phyloP scores from a whole-genome alignment of 2,329 filamentous ascomycete species.

The Talaromyces sp. region DNA sequence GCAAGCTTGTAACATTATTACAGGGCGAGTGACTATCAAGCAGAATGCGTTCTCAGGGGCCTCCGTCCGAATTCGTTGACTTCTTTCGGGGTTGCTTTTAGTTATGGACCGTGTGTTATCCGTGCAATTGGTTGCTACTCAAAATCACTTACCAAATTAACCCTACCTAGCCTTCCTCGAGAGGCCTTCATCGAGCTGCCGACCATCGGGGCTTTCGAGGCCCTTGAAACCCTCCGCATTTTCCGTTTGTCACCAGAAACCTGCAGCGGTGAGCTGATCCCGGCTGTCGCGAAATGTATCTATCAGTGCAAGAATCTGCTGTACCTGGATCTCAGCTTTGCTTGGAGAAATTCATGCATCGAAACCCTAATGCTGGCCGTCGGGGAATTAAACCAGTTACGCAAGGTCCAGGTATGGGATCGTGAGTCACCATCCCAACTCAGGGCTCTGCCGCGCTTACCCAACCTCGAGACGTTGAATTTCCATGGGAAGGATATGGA shows the following conservation, averaged over 20 bases:
- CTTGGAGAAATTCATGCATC: too few species aligned
- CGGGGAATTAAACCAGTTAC: slow-evolving; percentile 23
- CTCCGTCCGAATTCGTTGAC: slow-evolving; percentile 56
- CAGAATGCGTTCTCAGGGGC: slow-evolving; percentile 55
- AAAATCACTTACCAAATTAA: slow-evolving; percentile 52
- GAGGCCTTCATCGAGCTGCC: slow-evolving; percentile 40
- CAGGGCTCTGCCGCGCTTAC: slow-evolving; percentile 23
- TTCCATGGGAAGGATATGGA: slow-evolving; percentile 28
- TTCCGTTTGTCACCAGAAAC: slow-evolving; percentile 47
- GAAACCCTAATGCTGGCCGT: slow-evolving; percentile 26
- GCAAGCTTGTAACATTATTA: slow-evolving; percentile 20
- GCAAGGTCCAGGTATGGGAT: slow-evolving; percentile 28
- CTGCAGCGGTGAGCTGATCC: slow-evolving; percentile 47
- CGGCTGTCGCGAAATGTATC: slow-evolving; percentile 53
- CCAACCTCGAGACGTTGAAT: slow-evolving; percentile 28
- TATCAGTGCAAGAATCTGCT: slow-evolving; percentile 49
- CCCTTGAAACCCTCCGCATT: slow-evolving; percentile 47
- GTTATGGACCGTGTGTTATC: slow-evolving; percentile 54
- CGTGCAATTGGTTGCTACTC: slow-evolving; percentile 50
- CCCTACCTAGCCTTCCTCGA: slow-evolving; percentile 45
- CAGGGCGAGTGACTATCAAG: slow-evolving; percentile 48
- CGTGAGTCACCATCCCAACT: slow-evolving; percentile 28
- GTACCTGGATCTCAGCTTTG: slow-evolving; percentile 44
- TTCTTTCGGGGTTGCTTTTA: slow-evolving; percentile 32
- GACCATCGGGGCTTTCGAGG: slow-evolving; percentile 18